Conservation (phyloP, 78 protist species). For the Tieghemostelium lacteum region DNA sequence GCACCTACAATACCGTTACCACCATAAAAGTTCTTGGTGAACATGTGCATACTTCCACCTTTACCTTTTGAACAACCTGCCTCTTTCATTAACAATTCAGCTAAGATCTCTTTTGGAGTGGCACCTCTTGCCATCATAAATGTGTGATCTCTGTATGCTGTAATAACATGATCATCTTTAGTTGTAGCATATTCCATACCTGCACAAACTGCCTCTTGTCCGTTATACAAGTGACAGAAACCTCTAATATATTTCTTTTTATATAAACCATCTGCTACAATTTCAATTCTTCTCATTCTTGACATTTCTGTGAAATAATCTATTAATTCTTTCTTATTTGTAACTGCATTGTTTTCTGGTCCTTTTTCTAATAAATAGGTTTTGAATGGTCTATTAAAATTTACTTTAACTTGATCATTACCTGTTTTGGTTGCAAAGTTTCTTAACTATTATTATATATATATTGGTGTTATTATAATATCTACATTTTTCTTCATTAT, state of each 20-base stretch:
- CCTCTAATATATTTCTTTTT: conserved; percentile 94
- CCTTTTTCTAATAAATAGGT: conserved; percentile 53
- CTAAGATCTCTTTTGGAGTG: conserved; percentile 71
- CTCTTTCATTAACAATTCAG: conserved; percentile 93
- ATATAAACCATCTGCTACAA: conserved; percentile 86
- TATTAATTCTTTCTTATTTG: conserved; percentile 68
- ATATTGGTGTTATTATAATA: neutral
- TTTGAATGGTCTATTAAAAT: conserved; percentile 21
- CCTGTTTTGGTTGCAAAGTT: conserved; percentile 45
- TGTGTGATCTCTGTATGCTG: conserved; percentile 97
- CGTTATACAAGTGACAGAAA: conserved; percentile 97
- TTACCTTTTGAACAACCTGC: conserved; percentile 93
- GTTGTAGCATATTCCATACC: conserved; percentile 93
- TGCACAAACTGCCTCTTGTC: conserved; percentile 95
- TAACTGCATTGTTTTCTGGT: conserved; percentile 53
- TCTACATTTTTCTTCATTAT: neutral
- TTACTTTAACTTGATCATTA: conserved; percentile 43
- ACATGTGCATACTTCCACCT: conserved; percentile 99
- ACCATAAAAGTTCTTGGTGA: conserved; percentile 93
- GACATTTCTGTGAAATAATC: conserved; percentile 71
- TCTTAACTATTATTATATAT: neutral
- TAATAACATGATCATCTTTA: conserved; percentile 89
- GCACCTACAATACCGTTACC: conserved; percentile 99
- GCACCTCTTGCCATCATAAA: conserved; percentile 89
- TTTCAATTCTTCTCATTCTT: conserved; percentile 75